A percentile compares a stretch with the other conserved stretches of the same genome.
phyloP scores from a whole-genome alignment of 2,329 filamentous ascomycete species.

The Leptographium wingfieldii region DNA sequence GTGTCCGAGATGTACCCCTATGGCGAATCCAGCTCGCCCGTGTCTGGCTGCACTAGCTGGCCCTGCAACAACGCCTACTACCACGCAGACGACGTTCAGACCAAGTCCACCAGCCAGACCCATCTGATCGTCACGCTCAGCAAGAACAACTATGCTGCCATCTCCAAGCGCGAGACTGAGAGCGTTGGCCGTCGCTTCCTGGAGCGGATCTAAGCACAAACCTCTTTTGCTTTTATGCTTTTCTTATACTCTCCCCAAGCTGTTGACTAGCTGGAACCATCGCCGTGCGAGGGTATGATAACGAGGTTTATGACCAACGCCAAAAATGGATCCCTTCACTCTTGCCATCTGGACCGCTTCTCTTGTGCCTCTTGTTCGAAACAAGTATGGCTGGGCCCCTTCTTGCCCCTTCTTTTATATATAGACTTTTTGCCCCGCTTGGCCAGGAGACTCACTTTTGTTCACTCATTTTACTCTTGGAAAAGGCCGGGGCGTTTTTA shows the following conservation, averaged over 20 bases:
- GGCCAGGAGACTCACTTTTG: background rate
- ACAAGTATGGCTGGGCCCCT: background rate
- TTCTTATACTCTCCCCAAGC: background rate
- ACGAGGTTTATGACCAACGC: background rate
- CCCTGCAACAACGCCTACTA: constrained; percentile 29
- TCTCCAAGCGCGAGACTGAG: constrained; percentile 5
- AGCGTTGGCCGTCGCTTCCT: constrained; percentile 12
- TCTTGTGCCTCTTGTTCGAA: background rate
- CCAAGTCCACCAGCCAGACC: constrained; percentile 21
- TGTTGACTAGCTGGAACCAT: background rate
- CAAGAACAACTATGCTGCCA: constrained; percentile 2
- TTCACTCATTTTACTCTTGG: background rate
- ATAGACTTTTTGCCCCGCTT: background rate
- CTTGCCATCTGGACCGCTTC: background rate
- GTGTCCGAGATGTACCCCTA: constrained; percentile 27
- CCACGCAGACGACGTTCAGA: constrained; percentile 25
- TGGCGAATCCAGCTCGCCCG: constrained; percentile 13
- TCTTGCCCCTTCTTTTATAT: background rate
- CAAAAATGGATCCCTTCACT: background rate
- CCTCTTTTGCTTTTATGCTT: background rate
- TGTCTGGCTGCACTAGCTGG: constrained; percentile 27
- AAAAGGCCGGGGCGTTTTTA: background rate
- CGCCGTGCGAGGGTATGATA: constrained; percentile 5
- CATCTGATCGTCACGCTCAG: constrained; percentile 22
- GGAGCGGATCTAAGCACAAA: background rate